phyloP scores from a whole-genome alignment of 225 moss, liverwort and hornwort species.

The Bryum argenteum region DNA sequence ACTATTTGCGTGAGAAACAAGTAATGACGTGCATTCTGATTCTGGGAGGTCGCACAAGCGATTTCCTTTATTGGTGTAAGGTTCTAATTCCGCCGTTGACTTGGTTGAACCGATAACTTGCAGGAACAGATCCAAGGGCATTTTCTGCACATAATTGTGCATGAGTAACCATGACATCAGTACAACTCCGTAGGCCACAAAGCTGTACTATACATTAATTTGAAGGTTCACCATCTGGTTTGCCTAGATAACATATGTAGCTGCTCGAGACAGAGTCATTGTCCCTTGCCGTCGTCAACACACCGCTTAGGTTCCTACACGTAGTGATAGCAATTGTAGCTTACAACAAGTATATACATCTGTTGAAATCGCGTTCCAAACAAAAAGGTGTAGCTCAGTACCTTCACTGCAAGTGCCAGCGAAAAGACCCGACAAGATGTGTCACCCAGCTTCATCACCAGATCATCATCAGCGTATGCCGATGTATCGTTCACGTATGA shows the following conservation, averaged over 20 bases:
- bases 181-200: constrained; percentile 6
- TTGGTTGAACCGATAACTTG: constrained; percentile 84
- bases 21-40: constrained; percentile 51
- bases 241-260: constrained; percentile 7
- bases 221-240: background rate
- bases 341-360: constrained; percentile 10
- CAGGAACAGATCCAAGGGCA: constrained; percentile 90
- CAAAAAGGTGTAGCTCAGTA: constrained; percentile 24
- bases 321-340: constrained; percentile 3
- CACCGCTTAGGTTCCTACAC: constrained; percentile 6
- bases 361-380: constrained; percentile 2
- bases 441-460: constrained; percentile 58
- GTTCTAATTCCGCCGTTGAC: constrained; percentile 60
- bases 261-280: constrained; percentile 11
- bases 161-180: constrained; percentile 23
- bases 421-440: constrained; percentile 81
- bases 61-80: constrained; percentile 67
- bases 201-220: background rate
- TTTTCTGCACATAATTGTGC: constrained; percentile 42
- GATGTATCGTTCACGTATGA: constrained; percentile 67
- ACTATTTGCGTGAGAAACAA: constrained; percentile 75
- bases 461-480: constrained; percentile 58
- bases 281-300: background rate
- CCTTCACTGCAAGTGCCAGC: constrained; percentile 72
- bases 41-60: constrained; percentile 85